Conservation (phyloP, 2,329 filamentous ascomycete species). For the Fusarium bulbicola region DNA sequence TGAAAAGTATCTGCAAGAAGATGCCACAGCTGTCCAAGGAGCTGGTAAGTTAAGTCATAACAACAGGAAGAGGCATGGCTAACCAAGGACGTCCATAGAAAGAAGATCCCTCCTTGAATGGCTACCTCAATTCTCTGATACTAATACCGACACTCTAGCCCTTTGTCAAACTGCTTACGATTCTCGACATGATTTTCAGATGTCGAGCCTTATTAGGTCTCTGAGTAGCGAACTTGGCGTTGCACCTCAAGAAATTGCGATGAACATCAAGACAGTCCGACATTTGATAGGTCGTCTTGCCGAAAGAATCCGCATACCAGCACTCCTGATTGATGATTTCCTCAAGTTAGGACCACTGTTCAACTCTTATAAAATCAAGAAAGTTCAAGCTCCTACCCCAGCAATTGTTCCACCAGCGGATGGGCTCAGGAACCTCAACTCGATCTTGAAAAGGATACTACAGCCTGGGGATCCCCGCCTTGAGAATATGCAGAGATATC, state of each 20-base stretch:
- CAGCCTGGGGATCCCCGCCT: slow-evolving; percentile 8
- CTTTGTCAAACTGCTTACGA: slow-evolving; percentile 26
- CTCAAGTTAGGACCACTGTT: slow-evolving; percentile 46
- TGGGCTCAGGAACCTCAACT: slow-evolving; percentile 41
- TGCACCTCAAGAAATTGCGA: background rate
- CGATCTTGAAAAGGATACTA: slow-evolving; percentile 48
- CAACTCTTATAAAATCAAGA: slow-evolving; percentile 40
- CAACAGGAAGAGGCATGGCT: background rate
- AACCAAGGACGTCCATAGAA: background rate
- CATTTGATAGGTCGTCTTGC: slow-evolving; percentile 58
- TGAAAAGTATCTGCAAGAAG: background rate
- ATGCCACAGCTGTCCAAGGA: background rate
- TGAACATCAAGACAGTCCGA: slow-evolving; percentile 43
- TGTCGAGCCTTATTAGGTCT: slow-evolving; percentile 18
- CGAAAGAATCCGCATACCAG: slow-evolving; percentile 52
- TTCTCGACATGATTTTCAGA: slow-evolving; percentile 27
- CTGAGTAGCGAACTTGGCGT: slow-evolving; percentile 14
- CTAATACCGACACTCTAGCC: background rate
- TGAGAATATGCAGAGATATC: background rate
- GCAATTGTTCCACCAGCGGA: slow-evolving; percentile 41
- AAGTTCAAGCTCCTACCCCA: slow-evolving; percentile 15
- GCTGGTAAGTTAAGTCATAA: background rate
- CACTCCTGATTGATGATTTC: slow-evolving; percentile 49
- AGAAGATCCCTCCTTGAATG: slow-evolving; percentile 1
- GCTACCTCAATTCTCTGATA: slow-evolving; percentile 16